These are phyloP conservation scores for Lepiota subincarnata DNA, from an alignment of 768 basidiomycete genomes.

Conservation along the genomic window DNA sequence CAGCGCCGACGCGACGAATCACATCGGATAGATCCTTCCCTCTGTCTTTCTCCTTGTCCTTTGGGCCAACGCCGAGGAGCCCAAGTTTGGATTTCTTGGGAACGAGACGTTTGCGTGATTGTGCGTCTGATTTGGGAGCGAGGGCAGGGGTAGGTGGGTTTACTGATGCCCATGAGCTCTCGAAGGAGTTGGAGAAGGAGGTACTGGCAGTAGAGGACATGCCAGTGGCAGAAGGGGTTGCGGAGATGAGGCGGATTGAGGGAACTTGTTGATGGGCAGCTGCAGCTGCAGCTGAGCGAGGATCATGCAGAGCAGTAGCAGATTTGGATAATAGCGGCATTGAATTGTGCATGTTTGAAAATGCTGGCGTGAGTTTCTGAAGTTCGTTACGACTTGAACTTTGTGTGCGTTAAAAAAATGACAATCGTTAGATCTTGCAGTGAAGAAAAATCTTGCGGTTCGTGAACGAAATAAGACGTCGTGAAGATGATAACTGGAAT, in stretches of 20 bases:
- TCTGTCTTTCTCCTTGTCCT: constrained; percentile 28
- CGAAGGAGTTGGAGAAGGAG: constrained; percentile 30
- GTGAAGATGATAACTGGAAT: background rate
- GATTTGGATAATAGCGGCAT: background rate
- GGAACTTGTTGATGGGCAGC: constrained; percentile 30
- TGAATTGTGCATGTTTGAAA: background rate
- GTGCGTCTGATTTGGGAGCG: constrained; percentile 24
- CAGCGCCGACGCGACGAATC: constrained; percentile 45
- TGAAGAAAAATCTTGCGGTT: constrained; percentile 3
- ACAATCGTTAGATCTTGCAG: constrained; percentile 4
- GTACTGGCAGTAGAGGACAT: constrained; percentile 31
- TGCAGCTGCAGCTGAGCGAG: constrained; percentile 17
- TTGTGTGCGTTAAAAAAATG: background rate
- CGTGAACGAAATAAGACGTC: constrained; percentile 7
- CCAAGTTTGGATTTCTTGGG: constrained; percentile 70
- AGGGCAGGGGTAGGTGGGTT: constrained; percentile 32
- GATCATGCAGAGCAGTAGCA: constrained; percentile 13
- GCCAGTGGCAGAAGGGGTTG: constrained; percentile 56
- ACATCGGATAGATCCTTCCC: constrained; percentile 58
- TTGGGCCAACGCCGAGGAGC: constrained; percentile 28
- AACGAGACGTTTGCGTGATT: constrained; percentile 45
- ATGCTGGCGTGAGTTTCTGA: constrained; percentile 1
- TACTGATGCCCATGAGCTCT: constrained; percentile 31
- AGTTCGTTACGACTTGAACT: background rate
- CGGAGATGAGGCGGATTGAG: constrained; percentile 66